These are phyloP conservation scores for Kwoniella bestiolae DNA, from an alignment of 768 basidiomycete species.

Conservation along the genomic window DNA sequence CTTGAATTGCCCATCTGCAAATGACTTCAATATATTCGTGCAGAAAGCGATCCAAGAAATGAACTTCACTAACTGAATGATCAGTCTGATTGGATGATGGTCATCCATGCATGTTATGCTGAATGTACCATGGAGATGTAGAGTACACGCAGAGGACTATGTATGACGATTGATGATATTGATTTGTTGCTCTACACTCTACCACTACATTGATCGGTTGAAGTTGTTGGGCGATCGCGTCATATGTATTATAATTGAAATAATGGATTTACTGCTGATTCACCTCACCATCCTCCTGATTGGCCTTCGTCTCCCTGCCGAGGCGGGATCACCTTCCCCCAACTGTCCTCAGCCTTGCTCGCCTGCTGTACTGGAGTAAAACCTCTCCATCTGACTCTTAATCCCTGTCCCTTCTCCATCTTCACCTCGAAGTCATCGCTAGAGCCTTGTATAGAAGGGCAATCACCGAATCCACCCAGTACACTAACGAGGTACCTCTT, in stretches of 20 bases:
- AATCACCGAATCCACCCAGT: slow-evolving; percentile 54
- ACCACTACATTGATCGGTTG: not conserved
- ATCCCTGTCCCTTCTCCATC: slow-evolving; percentile 33
- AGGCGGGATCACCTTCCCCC: no score
- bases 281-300: not conserved
- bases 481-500: slow-evolving; percentile 46
- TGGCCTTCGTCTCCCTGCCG: no score
- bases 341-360: not conserved
- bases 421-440: slow-evolving; percentile 33
- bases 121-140: not conserved
- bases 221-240: not conserved
- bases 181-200: not conserved
- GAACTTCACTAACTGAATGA: no score
- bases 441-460: slow-evolving; percentile 19
- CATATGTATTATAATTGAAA: not conserved
- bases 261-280: not conserved
- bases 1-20: no score
- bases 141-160: not conserved
- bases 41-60: not conserved
- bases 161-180: not conserved
- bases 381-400: slow-evolving; percentile 39
- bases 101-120: not conserved
- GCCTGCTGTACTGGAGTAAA: not conserved
- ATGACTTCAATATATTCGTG: no score
- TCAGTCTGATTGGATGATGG: no score